These are phyloP conservation scores for Penicillium mononematosum DNA, from an alignment of 495 filamentous ascomycete species.

Conservation along the genomic window DNA sequence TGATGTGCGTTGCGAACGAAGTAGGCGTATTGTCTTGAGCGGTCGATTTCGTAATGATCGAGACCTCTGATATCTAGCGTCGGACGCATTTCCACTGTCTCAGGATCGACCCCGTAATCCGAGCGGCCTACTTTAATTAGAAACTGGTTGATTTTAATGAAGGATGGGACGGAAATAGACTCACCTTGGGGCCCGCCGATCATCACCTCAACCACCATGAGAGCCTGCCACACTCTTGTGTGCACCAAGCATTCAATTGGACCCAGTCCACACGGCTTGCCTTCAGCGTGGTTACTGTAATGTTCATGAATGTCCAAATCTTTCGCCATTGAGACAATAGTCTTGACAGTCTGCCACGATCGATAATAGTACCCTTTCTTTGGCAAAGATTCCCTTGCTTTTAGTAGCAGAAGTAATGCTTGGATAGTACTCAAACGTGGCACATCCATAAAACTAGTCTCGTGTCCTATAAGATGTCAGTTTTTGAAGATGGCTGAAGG, in stretches of 20 bases:
- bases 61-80: conserved; percentile 61
- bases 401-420: conserved; percentile 81
- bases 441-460: conserved; percentile 94
- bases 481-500: background rate
- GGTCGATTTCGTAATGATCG: conserved; percentile 73
- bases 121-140: conserved; percentile 60
- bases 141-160: conserved; percentile 4
- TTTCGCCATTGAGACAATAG: conserved; percentile 87
- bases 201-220: conserved; percentile 88
- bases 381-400: conserved; percentile 86
- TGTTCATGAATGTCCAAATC: conserved; percentile 92
- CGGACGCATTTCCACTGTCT: conserved; percentile 74
- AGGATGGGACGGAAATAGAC: conserved; percentile 8
- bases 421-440: conserved; percentile 92
- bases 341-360: conserved; percentile 96
- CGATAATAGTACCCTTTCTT: conserved; percentile 96
- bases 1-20: conserved; percentile 75
- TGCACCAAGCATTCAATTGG: conserved; percentile 77
- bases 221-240: conserved; percentile 86
- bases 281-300: conserved; percentile 69
- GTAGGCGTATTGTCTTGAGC: conserved; percentile 79
- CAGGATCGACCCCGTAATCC: conserved; percentile 71
- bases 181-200: conserved; percentile 92
- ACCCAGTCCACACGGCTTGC: conserved; percentile 64
- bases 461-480: conserved; percentile 65